Evolutionary conservation across 768 basidiomycete genomes (phyloP).

Genomic region (Russula virescens): DNA sequence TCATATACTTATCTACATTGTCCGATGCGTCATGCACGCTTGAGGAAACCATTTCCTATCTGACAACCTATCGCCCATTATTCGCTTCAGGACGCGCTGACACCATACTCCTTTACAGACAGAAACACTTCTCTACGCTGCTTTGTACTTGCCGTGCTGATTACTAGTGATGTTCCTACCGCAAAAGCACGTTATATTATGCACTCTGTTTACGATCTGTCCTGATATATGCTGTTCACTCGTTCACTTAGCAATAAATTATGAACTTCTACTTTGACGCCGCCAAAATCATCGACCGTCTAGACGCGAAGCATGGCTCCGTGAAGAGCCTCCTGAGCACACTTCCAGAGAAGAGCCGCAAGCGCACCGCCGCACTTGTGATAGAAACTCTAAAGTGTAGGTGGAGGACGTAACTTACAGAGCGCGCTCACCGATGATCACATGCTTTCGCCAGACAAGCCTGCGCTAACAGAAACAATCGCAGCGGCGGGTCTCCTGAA

Average conservation of each 20-base stretch:
- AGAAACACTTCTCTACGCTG: background rate
- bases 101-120: background rate
- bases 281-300: conserved; percentile 72
- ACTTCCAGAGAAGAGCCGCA: conserved; percentile 67
- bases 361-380: conserved; percentile 77
- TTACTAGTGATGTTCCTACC: conserved; percentile 11
- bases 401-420: background rate
- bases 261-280: conserved; percentile 99
- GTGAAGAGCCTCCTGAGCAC: conserved; percentile 78
- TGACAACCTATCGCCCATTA: conserved; percentile 6
- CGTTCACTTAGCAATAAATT: conserved; percentile 22
- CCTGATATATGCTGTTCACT: conserved; percentile 11
- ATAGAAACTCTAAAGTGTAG: conserved; percentile 95
- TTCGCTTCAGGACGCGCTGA: background rate
- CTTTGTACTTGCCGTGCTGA: conserved; percentile 1
- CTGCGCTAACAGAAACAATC: conserved; percentile 67
- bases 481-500: conserved; percentile 58
- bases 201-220: background rate
- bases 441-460: conserved; percentile 53
- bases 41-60: conserved; percentile 41
- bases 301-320: conserved; percentile 87
- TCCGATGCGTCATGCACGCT: conserved; percentile 49
- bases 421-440: background rate
- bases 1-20: conserved; percentile 83
- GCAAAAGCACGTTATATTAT: conserved; percentile 14